Base-by-base conservation (phyloP, 345 rosid species). In the Melastoma malabathricum region DNA sequence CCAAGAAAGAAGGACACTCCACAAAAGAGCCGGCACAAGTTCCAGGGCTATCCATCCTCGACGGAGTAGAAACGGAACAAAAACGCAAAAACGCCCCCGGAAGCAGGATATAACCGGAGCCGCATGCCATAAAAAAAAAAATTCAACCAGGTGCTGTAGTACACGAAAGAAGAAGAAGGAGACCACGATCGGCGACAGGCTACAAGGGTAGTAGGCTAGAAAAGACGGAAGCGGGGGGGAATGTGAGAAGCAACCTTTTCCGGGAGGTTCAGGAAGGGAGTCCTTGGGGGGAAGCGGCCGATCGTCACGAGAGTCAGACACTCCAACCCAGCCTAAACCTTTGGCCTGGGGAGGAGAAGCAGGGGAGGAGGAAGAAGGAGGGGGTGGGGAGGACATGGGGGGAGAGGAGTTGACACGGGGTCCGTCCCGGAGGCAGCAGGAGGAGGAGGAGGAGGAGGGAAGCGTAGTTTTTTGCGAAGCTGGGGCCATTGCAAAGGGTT, bases 401-500 rank as follows among this genome's bases (percentile, higher is more conserved):
- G 29, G 13, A 25, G 62, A 2, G 38, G 53, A 8, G 49, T 34
- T 34, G 41, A 34, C 12, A 34, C 41, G 41, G 12, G 53, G 44
- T 49, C 41, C 51, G 48, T 18, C 18, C 4, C 56, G 15, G 20
- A n/a, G 16, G 53, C 64, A 48, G 20, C 58, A 48, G 44, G 67
- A 29, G 25, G 71, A 54, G 61, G 60, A 49, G 58, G 70, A 12
- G 41, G 41, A 34, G 41, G 41, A 34, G 9, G 41, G 41, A 6
- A 6, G 71, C 96, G 94, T 69, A 89, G 89, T 56, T 71, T 71
- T 82, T 86, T 86, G 56, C 96, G 84, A 22, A 84, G 79, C 46
- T 86, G 96, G 52, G 96, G 96, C 89, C 96, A 86, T 90, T 86
- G 98, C 51, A 82, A 61, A 44, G 96, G 96, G 66, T 90, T 90